Conservation (phyloP, 2,329 filamentous ascomycete genomes). For the Huntiella abstrusa region DNA sequence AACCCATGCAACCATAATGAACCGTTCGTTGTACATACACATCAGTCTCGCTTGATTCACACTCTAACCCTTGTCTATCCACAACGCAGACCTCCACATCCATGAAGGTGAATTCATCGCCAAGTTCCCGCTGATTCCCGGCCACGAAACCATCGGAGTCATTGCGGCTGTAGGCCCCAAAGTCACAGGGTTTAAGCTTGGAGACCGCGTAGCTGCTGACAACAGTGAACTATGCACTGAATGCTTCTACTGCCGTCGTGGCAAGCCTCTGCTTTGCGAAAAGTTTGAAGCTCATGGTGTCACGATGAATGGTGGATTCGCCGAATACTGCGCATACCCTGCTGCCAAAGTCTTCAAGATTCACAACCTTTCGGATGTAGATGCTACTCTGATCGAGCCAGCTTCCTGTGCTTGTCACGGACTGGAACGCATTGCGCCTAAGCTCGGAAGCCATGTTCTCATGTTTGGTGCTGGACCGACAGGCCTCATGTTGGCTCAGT, state of each 20-base stretch:
- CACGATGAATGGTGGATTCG: constrained; percentile 53
- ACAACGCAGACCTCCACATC: constrained; percentile 29
- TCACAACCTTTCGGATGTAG: constrained; percentile 45
- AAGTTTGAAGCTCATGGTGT: constrained; percentile 48
- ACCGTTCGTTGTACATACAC: no score
- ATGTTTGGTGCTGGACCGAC: constrained; percentile 51
- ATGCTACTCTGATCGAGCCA: constrained; percentile 51
- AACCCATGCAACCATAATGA: no score
- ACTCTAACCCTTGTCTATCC: constrained; percentile 12
- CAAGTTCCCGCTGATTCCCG: constrained; percentile 47
- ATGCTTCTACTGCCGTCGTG: constrained; percentile 56
- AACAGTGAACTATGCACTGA: constrained; percentile 49
- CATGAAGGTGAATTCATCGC: constrained; percentile 49
- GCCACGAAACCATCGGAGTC: constrained; percentile 49
- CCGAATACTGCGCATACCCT: constrained; percentile 43
- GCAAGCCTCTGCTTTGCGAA: constrained; percentile 49
- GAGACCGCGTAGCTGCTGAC: constrained; percentile 45
- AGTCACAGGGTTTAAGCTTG: constrained; percentile 40
- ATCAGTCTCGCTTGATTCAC: no score
- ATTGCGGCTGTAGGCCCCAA: constrained; percentile 39
- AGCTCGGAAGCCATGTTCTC: constrained; percentile 44
- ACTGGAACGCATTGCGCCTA: constrained; percentile 47
- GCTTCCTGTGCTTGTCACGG: constrained; percentile 55
- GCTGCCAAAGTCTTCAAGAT: constrained; percentile 43
- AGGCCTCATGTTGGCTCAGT: constrained; percentile 43